Evolutionary conservation across 2,329 filamentous ascomycete species (phyloP).

Genomic region (Fusarium chuoi): DNA sequence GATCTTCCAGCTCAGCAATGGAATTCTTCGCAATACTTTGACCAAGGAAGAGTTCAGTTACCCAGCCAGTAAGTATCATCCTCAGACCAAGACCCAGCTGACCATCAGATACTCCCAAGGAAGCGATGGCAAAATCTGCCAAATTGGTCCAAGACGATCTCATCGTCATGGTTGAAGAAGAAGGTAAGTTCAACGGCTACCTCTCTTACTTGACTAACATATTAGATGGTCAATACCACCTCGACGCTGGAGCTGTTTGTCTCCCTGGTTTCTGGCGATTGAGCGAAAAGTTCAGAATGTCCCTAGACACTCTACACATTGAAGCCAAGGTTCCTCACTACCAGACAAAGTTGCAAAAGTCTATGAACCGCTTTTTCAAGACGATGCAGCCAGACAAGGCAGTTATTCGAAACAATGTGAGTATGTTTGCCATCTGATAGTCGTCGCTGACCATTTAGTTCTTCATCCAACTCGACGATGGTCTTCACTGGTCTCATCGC

Average conservation of each 20-base stretch:
- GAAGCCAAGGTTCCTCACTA: constrained; percentile 36
- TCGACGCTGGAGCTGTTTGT: constrained; percentile 34
- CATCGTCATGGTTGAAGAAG: constrained; percentile 29
- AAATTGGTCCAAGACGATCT: constrained; percentile 35
- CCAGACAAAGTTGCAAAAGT: constrained; percentile 23
- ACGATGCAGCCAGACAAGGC: constrained; percentile 29
- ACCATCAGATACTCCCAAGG: constrained; percentile 17
- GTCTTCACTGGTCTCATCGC: constrained; percentile 33
- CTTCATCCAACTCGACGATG: constrained; percentile 36
- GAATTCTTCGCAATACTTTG: background rate
- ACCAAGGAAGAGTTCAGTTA: constrained; percentile 17
- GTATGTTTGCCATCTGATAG: accelerated
- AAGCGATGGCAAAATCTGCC: constrained; percentile 25
- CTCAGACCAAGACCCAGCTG: accelerated
- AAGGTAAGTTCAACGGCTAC: background rate
- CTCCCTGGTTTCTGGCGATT: constrained; percentile 32
- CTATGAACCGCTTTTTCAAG: constrained; percentile 35
- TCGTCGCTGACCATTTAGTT: background rate
- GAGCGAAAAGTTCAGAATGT: constrained; percentile 36
- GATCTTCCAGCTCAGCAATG: constrained; percentile 8
- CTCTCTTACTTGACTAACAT: accelerated
- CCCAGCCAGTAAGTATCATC: background rate
- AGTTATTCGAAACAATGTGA: constrained; percentile 27
- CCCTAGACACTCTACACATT: constrained; percentile 31
- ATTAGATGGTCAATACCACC: constrained; percentile 24